Conservation (phyloP, 176 grass and related monocot species). For the Chrysopogon serrulatus region DNA sequence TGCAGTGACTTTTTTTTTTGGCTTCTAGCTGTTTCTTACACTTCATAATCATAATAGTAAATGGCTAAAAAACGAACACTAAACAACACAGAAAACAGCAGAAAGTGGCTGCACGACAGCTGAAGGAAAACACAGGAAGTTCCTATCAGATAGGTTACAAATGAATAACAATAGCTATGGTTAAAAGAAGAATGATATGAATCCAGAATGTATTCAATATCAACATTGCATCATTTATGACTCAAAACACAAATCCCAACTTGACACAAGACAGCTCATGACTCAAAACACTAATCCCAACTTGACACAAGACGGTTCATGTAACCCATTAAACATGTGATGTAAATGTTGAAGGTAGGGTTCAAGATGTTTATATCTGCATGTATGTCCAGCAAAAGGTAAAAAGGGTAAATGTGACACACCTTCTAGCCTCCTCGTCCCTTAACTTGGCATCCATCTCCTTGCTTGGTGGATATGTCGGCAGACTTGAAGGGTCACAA, state of each 20-base stretch:
- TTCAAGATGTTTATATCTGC: neutral
- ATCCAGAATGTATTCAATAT: neutral
- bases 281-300: neutral
- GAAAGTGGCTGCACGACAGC: neutral
- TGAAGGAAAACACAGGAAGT: neutral
- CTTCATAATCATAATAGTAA: neutral
- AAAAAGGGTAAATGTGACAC: slow-evolving; percentile 6
- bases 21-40: neutral
- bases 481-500: slow-evolving; percentile 47
- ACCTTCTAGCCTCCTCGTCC: slow-evolving; percentile 57
- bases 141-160: slow-evolving; percentile 9
- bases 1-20: neutral
- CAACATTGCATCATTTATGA: neutral
- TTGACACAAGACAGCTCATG: neutral
- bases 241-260: neutral
- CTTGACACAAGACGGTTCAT: neutral
- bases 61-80: neutral
- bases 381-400: neutral
- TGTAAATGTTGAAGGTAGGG: neutral
- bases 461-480: slow-evolving; percentile 51
- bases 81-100: neutral
- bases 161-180: neutral
- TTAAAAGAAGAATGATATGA: neutral
- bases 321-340: neutral
- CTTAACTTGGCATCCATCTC: slow-evolving; percentile 67